Evolutionary conservation across 805 yeast species (phyloP).

Genomic region (Torulaspora microellipsoides): DNA sequence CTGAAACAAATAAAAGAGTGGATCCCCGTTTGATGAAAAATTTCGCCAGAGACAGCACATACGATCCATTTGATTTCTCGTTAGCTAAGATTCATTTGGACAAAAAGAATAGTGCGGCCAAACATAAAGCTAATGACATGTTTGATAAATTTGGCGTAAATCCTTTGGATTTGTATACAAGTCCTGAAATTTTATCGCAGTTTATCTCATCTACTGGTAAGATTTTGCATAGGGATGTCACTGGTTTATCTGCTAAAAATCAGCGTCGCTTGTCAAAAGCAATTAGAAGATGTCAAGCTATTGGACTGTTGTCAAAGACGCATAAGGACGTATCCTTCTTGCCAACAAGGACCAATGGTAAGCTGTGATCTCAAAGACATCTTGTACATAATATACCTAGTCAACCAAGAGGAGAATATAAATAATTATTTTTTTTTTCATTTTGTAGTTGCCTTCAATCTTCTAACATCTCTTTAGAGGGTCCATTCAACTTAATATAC

Average conservation of each 20-base stretch:
- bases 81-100: conserved; percentile 53
- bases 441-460: background rate
- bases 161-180: conserved; percentile 66
- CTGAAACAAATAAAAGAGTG: conserved; percentile 25
- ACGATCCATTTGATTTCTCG: conserved; percentile 81
- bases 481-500: conserved; percentile 48
- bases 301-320: conserved; percentile 74
- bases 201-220: conserved; percentile 70
- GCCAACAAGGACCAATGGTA: conserved; percentile 31
- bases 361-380: conserved; percentile 7
- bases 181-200: conserved; percentile 63
- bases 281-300: conserved; percentile 70
- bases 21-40: conserved; percentile 40
- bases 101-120: conserved; percentile 33
- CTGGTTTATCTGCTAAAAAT: conserved; percentile 61
- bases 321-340: conserved; percentile 53
- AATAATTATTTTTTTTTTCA: background rate
- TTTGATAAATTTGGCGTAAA: conserved; percentile 51
- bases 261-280: conserved; percentile 74
- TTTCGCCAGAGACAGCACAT: conserved; percentile 50
- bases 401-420: conserved; percentile 1
- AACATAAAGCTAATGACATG: conserved; percentile 28
- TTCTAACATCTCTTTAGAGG: conserved; percentile 16
- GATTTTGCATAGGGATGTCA: conserved; percentile 65
- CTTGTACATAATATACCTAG: conserved; percentile 11